Conservation (phyloP, 1,284 basidiomycete genomes). For the Leccinum ponderosum region DNA sequence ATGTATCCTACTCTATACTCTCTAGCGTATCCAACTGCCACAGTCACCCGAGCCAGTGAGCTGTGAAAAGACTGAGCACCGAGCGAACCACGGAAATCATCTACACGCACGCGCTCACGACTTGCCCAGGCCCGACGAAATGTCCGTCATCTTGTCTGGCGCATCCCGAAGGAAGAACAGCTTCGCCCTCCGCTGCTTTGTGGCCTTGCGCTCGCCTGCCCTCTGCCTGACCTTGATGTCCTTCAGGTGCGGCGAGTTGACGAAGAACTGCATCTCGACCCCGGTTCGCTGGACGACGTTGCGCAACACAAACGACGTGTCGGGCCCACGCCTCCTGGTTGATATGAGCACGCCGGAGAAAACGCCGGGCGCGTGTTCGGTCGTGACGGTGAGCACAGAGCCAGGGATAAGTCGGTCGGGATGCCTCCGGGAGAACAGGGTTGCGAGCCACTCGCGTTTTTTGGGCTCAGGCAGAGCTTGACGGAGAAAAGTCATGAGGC, state of each 20-base stretch:
- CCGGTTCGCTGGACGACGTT: constrained; percentile 89
- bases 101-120: constrained; percentile 25
- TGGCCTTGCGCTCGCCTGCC: constrained; percentile 50
- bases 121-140: constrained; percentile 57
- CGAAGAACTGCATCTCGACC: constrained; percentile 88
- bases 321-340: constrained; percentile 76
- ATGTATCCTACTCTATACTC: constrained; percentile 13
- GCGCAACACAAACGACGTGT: constrained; percentile 81
- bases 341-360: constrained; percentile 88
- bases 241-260: constrained; percentile 83
- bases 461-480: constrained; percentile 65
- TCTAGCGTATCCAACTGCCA: constrained; percentile 1
- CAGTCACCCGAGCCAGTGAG: neutral
- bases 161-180: constrained; percentile 76
- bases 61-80: constrained; percentile 13
- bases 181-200: constrained; percentile 71
- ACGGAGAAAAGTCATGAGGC: constrained; percentile 76
- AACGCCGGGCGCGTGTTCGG: constrained; percentile 67
- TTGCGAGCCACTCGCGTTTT: constrained; percentile 65
- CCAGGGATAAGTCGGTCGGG: constrained; percentile 73
- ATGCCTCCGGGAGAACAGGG: constrained; percentile 71
- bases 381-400: constrained; percentile 77
- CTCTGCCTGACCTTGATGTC: constrained; percentile 75
- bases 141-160: constrained; percentile 78
- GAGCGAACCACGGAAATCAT: neutral